phyloP scores from a whole-genome alignment of 2,329 filamentous ascomycete species.

The Calonectria hongkongensis region DNA sequence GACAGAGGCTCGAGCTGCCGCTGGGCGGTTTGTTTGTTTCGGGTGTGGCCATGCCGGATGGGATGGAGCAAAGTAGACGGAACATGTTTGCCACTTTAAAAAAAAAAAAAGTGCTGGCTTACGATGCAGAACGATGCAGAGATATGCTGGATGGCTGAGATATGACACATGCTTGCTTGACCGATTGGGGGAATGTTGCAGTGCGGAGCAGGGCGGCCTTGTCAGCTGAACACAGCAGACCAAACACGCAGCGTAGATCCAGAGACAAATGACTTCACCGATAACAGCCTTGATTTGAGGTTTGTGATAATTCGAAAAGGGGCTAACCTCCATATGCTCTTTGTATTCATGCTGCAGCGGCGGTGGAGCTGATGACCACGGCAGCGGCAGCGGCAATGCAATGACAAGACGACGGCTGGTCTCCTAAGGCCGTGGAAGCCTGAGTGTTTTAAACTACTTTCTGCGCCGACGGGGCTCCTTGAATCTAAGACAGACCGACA shows the following conservation, averaged over 20 bases:
- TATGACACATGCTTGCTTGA: conserved; percentile 14
- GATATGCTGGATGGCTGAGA: not conserved
- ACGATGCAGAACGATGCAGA: not conserved
- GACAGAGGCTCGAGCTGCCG: not conserved
- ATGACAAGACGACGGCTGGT: not conserved
- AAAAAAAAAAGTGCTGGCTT: not conserved
- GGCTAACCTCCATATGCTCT: too few species aligned
- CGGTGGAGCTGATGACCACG: not conserved
- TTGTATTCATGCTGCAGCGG: not conserved
- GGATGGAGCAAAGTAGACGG: not conserved
- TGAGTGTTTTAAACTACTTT: conserved; percentile 4
- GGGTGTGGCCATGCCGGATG: not conserved
- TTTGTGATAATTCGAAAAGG: not conserved
- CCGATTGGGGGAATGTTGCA: not conserved
- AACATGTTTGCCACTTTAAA: not conserved
- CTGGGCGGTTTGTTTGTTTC: not conserved
- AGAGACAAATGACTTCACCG: not conserved
- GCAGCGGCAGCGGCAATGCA: too few species aligned
- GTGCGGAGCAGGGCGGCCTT: not conserved
- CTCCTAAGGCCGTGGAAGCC: not conserved
- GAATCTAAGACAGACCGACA: conserved; percentile 9
- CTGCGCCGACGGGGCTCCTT: not conserved
- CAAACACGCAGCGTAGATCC: not conserved
- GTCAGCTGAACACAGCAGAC: conserved; percentile 13
- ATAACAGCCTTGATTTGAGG: not conserved